Base-by-base conservation (phyloP, 441 rosid genomes). In the Gossypium schwendimanii region DNA sequence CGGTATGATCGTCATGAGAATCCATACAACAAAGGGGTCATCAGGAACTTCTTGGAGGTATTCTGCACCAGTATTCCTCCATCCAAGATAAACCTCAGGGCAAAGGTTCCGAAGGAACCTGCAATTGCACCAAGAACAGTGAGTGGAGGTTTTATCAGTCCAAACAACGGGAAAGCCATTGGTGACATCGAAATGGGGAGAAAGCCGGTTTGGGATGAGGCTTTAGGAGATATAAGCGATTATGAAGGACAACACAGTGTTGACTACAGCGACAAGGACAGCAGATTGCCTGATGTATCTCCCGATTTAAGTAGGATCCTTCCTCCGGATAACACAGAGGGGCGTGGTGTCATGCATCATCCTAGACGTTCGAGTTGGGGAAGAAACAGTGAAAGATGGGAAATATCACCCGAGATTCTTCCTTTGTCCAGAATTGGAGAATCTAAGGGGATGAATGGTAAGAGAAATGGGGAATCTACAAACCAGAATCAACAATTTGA, bases 361-460 rank as follows among this genome's bases (percentile, higher is more conserved):
- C 86, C 90, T 0, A 87, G 91, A 79, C 88, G 86, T 73, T 87
- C 93, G 1, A 95, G 97, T 77, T 77, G 89, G 86, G 97, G 94
- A 83, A 88, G 90, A 74, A 87, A 80, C 81, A 91, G 92, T 52
- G 93, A 91, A 58, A 89, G 90, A 87, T 91, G 92, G 93, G 97
- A 92, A 45, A 76, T 87, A 41, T 75, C 96, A 21, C 83, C 91
- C 2, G 93, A 84, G 75, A 76, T 83, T 73, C 80, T 81, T 61
- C 84, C 87, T 45, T 69, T 87, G 0, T 85, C 87, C 49, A 79
- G 76, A 79, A 60, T 70, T 20, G 91, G 86, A 26, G 92, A 82
- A 65, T 80, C 89, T 26, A 87, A 81, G 66, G 83, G 83, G 60
- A 77, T 72, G 3, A 15, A 62, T 14, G 74, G 39, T 70, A 72